Evolutionary conservation across 2,329 filamentous ascomycete genomes (phyloP).

Genomic region (Fusarium foetens): DNA sequence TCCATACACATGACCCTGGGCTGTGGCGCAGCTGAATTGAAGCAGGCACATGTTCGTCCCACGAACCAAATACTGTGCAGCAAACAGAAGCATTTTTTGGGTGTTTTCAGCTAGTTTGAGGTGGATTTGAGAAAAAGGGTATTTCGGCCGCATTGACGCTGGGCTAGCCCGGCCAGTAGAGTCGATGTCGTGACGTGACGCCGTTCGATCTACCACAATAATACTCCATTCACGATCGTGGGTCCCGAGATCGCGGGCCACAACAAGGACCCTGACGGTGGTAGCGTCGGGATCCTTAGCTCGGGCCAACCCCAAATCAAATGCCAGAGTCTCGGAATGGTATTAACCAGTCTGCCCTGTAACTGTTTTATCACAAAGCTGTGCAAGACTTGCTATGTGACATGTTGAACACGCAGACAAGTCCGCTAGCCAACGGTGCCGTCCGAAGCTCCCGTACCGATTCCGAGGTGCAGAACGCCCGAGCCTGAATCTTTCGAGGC

Average conservation of each 20-base stretch:
- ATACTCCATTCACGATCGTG: constrained; percentile 36
- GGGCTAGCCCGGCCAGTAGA: constrained; percentile 4
- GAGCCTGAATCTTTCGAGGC: background rate
- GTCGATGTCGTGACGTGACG: constrained; percentile 3
- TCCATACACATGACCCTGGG: constrained; percentile 3
- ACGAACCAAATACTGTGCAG: background rate
- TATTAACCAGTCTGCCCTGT: background rate
- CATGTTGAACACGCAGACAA: constrained; percentile 13
- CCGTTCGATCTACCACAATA: constrained; percentile 29
- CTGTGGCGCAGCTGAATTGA: constrained; percentile 7
- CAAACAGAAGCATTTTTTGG: background rate
- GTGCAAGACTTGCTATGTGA: background rate
- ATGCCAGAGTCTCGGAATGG: background rate
- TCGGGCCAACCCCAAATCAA: constrained; percentile 4
- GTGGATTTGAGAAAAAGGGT: background rate
- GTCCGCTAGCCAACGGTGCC: constrained; percentile 18
- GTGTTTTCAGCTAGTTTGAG: background rate
- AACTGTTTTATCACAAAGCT: background rate
- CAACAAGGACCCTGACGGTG: constrained; percentile 37
- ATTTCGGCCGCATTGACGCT: background rate
- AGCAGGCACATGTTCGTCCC: background rate
- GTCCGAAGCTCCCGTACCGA: constrained; percentile 18
- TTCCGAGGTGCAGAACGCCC: constrained; percentile 8
- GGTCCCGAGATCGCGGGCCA: constrained; percentile 39
- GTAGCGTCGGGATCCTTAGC: constrained; percentile 38